Conservation (phyloP, 202 grass and related monocot species). For the Musa balbisiana region DNA sequence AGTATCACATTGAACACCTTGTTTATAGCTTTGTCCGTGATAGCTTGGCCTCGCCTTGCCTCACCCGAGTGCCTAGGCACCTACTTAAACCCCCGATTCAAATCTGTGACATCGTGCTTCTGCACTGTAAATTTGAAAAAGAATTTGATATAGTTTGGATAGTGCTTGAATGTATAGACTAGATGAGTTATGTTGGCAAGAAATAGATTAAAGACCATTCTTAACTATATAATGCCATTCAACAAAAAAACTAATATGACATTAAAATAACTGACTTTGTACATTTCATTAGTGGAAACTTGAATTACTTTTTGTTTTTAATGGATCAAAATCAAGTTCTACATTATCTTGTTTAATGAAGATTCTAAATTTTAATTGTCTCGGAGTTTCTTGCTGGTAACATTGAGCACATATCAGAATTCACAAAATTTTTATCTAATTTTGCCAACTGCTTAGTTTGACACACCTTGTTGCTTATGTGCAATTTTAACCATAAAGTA, state of each 20-base stretch:
- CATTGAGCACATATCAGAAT: not conserved
- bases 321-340: not conserved
- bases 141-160: not conserved
- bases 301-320: not conserved
- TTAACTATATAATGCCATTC: not conserved
- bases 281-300: not conserved
- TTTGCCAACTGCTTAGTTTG: not conserved
- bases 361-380: not conserved
- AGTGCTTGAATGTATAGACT: no score
- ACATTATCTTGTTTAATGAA: not conserved
- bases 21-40: no score
- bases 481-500: no score
- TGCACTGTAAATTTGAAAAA: not conserved
- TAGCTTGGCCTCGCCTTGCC: no score
- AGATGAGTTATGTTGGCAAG: not conserved
- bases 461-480: not conserved
- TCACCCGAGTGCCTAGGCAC: no score
- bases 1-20: no score
- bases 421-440: not conserved
- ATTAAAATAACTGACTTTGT: not conserved
- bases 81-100: not conserved
- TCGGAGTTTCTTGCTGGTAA: not conserved
- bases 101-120: not conserved
- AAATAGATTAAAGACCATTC: not conserved
- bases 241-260: not conserved